phyloP scores from a whole-genome alignment of 768 basidiomycete species.

The Pleurotus tuoliensis region DNA sequence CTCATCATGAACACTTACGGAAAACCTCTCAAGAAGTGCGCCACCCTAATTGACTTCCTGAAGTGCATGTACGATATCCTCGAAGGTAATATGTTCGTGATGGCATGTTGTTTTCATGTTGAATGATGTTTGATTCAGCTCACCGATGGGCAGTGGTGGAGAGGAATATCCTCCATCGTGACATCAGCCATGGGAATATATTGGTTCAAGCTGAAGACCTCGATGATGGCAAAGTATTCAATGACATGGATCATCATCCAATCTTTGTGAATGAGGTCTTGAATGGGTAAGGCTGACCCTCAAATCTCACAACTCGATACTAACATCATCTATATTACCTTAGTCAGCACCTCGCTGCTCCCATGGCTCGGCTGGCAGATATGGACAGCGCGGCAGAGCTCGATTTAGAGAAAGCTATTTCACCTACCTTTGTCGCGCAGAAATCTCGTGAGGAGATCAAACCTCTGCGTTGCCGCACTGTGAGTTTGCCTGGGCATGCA shows the following conservation, averaged over 20 bases:
- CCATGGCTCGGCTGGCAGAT: too few relatives aligned
- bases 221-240: not conserved
- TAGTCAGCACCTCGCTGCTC: too few relatives aligned
- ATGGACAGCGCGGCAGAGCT: too few relatives aligned
- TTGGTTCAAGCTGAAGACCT: not conserved
- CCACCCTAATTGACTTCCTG: not conserved
- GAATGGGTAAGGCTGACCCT: not conserved
- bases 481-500: not conserved
- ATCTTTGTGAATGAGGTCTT: constrained; percentile 3
- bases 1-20: not conserved
- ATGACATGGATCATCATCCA: not conserved
- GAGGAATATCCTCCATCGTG: not conserved
- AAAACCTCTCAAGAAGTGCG: not conserved
- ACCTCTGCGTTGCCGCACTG: not conserved
- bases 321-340: not conserved
- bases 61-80: constrained; percentile 6
- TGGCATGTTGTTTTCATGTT: not conserved
- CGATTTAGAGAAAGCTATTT: too few relatives aligned
- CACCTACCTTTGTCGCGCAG: not conserved
- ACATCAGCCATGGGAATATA: constrained; percentile 2
- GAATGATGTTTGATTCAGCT: not conserved
- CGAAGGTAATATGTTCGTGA: not conserved
- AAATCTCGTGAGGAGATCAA: not conserved
- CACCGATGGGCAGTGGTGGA: not conserved
- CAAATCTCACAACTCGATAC: not conserved